Evolutionary conservation across 148 eudicot genomes (phyloP), one percentile per base, ranked within the genome.

Genomic region (Polygonum maritimum): DNA sequence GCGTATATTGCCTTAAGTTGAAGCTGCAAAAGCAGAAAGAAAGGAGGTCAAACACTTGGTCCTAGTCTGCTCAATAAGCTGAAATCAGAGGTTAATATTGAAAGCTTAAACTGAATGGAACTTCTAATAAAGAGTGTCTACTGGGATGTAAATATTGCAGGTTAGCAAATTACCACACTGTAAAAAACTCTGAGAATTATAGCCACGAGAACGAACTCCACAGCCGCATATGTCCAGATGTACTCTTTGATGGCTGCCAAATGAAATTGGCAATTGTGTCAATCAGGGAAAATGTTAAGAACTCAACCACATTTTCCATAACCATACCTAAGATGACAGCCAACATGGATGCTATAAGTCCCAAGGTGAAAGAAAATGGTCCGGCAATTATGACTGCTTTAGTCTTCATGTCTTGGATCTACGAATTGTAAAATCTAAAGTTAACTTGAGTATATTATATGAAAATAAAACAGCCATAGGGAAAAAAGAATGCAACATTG

Each of bases 221-320:
- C 85, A 79, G 97, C 97, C 18, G 98, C 98, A 78, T 83, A 92
- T 7, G 92, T 86, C 98, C 98, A 94, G 76, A 88, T 81, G 78
- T 90, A 89, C 82, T 94, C 96, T 80, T 74, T 90, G 67, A 90
- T 90, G 48, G 97, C 98, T 94, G 96, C 86, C 88, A 26, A 26
- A 26, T 26, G 31, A 26, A 26, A 26, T 26, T 1, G 31, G 0
- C 31, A 26, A 26, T 26, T 26, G 31, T 26, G 31, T 26, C 31
- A 67, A 60, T 6, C 38, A 7, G 41, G 45, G 7, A 15, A 67
- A 67, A 67, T 67, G 21, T 35, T 67, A 13, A 14, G 21, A 67
- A 67, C 19, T 54, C 1, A 38, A 2, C 15, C 71, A 35, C 16
- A 36, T 65, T 36, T 36, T 36, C 19, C 21, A 67, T 36, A 3